Base-by-base conservation (phyloP, 1,284 basidiomycete species). In the Tilletia horrida region DNA sequence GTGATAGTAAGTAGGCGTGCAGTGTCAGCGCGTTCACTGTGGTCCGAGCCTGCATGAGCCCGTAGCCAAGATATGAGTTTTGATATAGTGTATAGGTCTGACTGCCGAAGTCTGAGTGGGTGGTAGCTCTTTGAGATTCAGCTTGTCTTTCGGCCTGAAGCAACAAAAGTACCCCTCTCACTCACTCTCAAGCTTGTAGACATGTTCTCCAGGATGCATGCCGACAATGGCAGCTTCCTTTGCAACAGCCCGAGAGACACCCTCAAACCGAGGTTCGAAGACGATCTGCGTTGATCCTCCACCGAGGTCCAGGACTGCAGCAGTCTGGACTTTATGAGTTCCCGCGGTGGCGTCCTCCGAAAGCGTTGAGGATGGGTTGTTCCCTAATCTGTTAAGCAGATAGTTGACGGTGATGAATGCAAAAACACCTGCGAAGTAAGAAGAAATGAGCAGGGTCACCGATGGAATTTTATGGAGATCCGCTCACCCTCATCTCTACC, bases 341-440 rank as follows among this genome's bases (percentile, higher is more conserved):
- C 9, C 1, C 21, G 21, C 14, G 21, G 27, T 9, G 27, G 44
- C n/a, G 35, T 64, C 40, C 47, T 57, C 27, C 3, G 21, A 21
- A 44, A 25, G n/a, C 50, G 50, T 13, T 23, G 63, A n/a, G 55
- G 18, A 31, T 4, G 55, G 25, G 3, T 21, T 29, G 29, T 69
- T 65, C 44, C 79, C 76, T 61, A 81, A 76, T 21, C 73, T 66
- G 45, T 73, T 75, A 29, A 81, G 64, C 23, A 82, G 74, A 83
- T 97, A 97, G 84, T 98, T 98, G 71, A 92, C 92, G 13, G 94
- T 97, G 78, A 97, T 93, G 95, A 95, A 98, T 21, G 94, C 93
- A 82, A 92, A 97, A 29, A 97, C 93, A 35, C 55, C 55, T 59
- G 45, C 16, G 4, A 44, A 29, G 1, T 18, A 31, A 13, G 23